Conservation (phyloP, 371 early-diverging fungal species). For the Coemansia sp. region DNA sequence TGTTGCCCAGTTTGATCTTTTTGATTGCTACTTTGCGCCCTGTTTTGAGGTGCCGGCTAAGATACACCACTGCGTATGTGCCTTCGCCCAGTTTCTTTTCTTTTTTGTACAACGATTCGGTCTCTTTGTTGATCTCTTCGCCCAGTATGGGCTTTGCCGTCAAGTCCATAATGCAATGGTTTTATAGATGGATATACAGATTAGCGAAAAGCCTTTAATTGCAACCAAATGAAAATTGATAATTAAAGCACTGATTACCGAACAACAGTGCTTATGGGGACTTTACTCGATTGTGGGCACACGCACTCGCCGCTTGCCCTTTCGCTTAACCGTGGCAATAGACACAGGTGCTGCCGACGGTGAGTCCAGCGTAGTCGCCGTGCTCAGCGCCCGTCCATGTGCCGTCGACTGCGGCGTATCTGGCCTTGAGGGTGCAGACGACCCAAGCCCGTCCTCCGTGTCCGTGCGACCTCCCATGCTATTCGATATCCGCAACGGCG, state of each 20-base stretch:
- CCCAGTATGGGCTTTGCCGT: constrained; percentile 43
- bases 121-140: constrained; percentile 59
- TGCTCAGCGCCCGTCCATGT: constrained; percentile 9
- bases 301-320: constrained; percentile 51
- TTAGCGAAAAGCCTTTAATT: background rate
- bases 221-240: background rate
- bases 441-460: background rate
- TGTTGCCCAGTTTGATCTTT: constrained; percentile 89
- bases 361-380: constrained; percentile 7
- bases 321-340: constrained; percentile 39
- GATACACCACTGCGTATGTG: constrained; percentile 92
- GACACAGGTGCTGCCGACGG: background rate
- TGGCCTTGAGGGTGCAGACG: background rate
- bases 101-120: constrained; percentile 72
- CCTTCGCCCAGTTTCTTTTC: constrained; percentile 92
- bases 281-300: constrained; percentile 39
- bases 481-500: constrained; percentile 8
- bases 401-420: constrained; percentile 7
- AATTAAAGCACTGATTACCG: no score
- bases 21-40: constrained; percentile 87
- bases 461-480: background rate
- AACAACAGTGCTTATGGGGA: background rate
- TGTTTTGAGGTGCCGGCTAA: constrained; percentile 63
- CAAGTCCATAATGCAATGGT: constrained; percentile 5
- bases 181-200: background rate